Evolutionary conservation across 2,329 filamentous ascomycete genomes (phyloP).

Genomic region (Colletotrichum chlorophyti): DNA sequence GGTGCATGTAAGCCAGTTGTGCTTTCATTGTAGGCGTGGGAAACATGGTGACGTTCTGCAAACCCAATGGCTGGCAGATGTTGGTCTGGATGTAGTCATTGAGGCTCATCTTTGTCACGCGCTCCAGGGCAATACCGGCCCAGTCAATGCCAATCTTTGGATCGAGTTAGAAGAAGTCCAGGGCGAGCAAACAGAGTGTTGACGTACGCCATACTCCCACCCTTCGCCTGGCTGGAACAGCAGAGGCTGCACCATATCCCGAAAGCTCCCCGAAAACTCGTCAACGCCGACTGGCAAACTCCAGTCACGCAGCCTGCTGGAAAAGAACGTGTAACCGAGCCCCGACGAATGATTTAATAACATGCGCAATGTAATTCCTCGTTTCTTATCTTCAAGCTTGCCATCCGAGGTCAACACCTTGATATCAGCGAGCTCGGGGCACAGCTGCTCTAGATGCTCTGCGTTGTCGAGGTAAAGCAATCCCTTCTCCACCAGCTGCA

Average conservation of each 20-base stretch:
- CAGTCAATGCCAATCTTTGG: constrained; percentile 51
- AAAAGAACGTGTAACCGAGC: constrained; percentile 64
- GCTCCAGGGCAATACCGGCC: constrained; percentile 57
- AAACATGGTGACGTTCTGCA: constrained; percentile 62
- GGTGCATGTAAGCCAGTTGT: constrained; percentile 64
- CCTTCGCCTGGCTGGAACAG: constrained; percentile 68
- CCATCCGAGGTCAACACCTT: constrained; percentile 51
- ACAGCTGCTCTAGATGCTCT: constrained; percentile 51
- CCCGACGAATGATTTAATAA: constrained; percentile 62
- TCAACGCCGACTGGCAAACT: constrained; percentile 57
- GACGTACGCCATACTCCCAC: constrained; percentile 66
- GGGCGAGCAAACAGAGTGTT: no score
- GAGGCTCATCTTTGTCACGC: constrained; percentile 48
- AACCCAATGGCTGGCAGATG: constrained; percentile 53
- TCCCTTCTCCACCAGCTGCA: constrained; percentile 64
- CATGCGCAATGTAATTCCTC: constrained; percentile 63
- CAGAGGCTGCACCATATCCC: constrained; percentile 60
- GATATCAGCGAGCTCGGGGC: constrained; percentile 55
- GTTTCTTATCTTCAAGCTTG: constrained; percentile 50
- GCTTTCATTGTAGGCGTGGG: constrained; percentile 59
- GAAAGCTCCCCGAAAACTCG: constrained; percentile 61
- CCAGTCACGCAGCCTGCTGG: constrained; percentile 54
- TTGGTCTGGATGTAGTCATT: constrained; percentile 56
- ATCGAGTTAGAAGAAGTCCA: constrained; percentile 41
- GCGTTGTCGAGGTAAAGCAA: constrained; percentile 54